A percentile compares a stretch with the other conserved stretches of the same genome.
phyloP scores from a whole-genome alignment of 2,329 filamentous ascomycete species.

The Blastomyces emzantsi region DNA sequence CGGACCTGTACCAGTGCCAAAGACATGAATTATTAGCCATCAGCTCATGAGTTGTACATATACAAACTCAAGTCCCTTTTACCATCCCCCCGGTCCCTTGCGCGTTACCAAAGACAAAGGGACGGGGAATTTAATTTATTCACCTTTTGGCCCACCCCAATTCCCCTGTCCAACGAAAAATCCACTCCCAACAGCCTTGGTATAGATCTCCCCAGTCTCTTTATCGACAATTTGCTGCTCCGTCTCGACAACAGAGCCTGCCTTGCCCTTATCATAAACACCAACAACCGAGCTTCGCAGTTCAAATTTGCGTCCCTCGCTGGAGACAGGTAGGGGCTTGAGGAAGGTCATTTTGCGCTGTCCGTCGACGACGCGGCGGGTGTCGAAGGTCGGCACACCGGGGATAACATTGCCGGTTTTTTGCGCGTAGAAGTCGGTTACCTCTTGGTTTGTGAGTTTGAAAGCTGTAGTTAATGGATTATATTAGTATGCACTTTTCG shows the following conservation, averaged over 20 bases:
- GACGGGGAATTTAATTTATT: slow-evolving; percentile 13
- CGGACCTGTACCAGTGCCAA: slow-evolving; percentile 39
- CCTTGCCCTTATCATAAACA: slow-evolving; percentile 83
- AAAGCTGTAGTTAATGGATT: slow-evolving; percentile 47
- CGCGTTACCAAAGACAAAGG: background rate
- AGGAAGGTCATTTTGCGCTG: slow-evolving; percentile 71
- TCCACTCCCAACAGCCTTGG: slow-evolving; percentile 56
- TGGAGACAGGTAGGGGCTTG: slow-evolving; percentile 64
- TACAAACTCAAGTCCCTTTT: background rate
- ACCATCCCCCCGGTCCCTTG: background rate
- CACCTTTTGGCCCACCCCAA: slow-evolving; percentile 86
- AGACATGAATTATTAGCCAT: slow-evolving; percentile 8
- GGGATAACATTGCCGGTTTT: slow-evolving; percentile 60
- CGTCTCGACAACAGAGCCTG: slow-evolving; percentile 71
- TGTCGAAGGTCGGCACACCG: slow-evolving; percentile 66
- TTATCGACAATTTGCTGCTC: slow-evolving; percentile 69
- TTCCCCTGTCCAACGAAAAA: slow-evolving; percentile 74
- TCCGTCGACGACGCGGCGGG: slow-evolving; percentile 67
- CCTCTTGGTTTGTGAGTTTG: slow-evolving; percentile 66
- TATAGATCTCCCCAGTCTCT: slow-evolving; percentile 60
- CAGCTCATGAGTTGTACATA: background rate
- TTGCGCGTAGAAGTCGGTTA: slow-evolving; percentile 73
- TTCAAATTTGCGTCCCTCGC: slow-evolving; percentile 65
- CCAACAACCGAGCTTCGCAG: slow-evolving; percentile 68
- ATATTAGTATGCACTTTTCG: background rate